Conservation (phyloP, 73 alveolate genomes). For the Breviolum minutum region DNA sequence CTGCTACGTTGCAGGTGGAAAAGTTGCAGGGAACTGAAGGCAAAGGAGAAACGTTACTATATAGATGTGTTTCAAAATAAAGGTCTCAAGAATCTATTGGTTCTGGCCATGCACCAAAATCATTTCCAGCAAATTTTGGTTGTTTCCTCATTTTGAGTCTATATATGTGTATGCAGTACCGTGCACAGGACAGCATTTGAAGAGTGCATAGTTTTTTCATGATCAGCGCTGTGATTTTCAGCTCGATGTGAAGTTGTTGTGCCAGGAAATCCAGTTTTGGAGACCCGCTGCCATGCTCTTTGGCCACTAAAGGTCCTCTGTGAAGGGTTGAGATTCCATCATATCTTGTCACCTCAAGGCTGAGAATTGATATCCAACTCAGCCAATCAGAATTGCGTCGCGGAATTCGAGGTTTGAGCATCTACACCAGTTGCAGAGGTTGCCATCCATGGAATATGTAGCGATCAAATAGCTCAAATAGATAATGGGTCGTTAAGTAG, state of each 20-base stretch:
- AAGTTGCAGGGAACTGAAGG: not conserved
- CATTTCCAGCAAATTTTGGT: too few relatives aligned
- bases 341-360: not conserved
- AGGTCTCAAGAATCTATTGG: too few relatives aligned
- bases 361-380: not conserved
- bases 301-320: not conserved
- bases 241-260: not conserved
- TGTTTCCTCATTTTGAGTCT: too few relatives aligned
- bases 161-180: not conserved
- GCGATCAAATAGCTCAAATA: too few relatives aligned
- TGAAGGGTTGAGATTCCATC: not conserved
- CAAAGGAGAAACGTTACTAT: not conserved
- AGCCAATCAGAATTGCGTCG: not conserved
- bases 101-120: too few relatives aligned
- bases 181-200: not conserved
- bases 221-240: not conserved
- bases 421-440: not conserved
- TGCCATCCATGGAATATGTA: not conserved
- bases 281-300: slow-evolving; percentile 43
- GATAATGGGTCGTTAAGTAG: too few relatives aligned
- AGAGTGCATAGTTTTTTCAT: not conserved
- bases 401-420: not conserved
- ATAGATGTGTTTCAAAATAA: too few relatives aligned
- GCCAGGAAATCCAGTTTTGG: slow-evolving; percentile 72
- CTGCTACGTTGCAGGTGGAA: not conserved